Conservation (phyloP, 164 flowering plant genomes). For the Brasenia schreberi region DNA sequence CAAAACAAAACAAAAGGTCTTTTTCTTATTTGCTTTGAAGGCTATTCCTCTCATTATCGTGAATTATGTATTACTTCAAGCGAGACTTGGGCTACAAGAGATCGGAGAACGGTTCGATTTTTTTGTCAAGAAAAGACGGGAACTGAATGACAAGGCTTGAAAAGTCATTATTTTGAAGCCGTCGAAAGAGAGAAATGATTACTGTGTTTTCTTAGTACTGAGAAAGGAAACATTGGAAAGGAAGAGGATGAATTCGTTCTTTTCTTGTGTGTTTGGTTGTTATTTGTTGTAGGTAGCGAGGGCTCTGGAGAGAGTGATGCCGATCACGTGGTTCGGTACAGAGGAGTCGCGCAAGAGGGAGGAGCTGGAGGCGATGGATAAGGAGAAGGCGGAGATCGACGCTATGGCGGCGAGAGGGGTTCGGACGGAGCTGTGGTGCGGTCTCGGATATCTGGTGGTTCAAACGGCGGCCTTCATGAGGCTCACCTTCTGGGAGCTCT, state of each 20-base stretch:
- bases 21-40: not conserved
- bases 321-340: constrained; percentile 10
- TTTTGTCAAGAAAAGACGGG: not conserved
- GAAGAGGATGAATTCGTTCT: not conserved
- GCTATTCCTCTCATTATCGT: not conserved
- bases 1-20: too few species aligned
- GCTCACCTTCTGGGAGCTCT: constrained; percentile 60
- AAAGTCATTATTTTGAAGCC: not conserved
- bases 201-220: not conserved
- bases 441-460: constrained; percentile 29
- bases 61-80: not conserved
- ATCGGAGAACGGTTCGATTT: not conserved
- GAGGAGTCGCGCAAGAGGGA: constrained; percentile 25
- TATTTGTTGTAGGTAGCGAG: constrained; percentile 41
- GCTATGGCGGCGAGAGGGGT: constrained; percentile 24
- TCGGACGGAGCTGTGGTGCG: constrained; percentile 30
- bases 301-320: constrained; percentile 25
- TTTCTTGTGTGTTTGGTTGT: not conserved
- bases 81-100: not conserved
- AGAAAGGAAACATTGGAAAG: not conserved
- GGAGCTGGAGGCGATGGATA: constrained; percentile 34
- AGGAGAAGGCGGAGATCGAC: constrained; percentile 33
- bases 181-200: not conserved
- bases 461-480: constrained; percentile 51
- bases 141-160: not conserved